Percentiles rank a stretch among this genome's conserved stretches.
phyloP scores from a whole-genome alignment of 2,329 filamentous ascomycete species.

The Epichloe uncinata region DNA sequence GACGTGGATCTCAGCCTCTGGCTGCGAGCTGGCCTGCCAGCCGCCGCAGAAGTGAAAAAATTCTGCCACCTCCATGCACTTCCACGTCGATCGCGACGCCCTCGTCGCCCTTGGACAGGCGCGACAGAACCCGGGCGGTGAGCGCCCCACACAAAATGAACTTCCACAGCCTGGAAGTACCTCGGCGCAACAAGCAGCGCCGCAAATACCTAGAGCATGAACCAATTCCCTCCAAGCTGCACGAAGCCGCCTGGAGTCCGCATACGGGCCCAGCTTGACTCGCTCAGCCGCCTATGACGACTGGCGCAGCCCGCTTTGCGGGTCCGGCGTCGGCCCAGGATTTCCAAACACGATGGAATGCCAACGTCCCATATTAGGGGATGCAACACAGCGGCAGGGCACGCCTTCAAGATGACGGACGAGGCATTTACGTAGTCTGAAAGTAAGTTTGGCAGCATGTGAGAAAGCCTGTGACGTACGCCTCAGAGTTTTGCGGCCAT shows the following conservation, averaged over 20 bases:
- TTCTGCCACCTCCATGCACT: constrained; percentile 7
- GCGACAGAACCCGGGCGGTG: not conserved
- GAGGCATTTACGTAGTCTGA: constrained; percentile 8
- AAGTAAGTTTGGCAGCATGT: constrained; percentile 6
- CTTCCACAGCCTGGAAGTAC: not conserved
- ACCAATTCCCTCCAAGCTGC: not conserved
- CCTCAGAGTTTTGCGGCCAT: not conserved
- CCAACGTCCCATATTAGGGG: constrained; percentile 1
- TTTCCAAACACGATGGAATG: constrained; percentile 3
- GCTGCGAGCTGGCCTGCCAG: constrained; percentile 1
- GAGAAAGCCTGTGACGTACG: constrained; percentile 1
- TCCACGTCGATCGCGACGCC: not conserved
- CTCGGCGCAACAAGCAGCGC: not conserved
- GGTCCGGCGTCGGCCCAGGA: constrained; percentile 4
- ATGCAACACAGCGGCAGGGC: constrained; percentile 5
- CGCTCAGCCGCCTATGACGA: constrained; percentile 1
- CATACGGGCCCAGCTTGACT: no score
- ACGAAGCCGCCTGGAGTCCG: not conserved
- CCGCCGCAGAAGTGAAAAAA: no score
- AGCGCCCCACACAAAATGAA: not conserved
- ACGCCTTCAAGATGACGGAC: constrained; percentile 8
- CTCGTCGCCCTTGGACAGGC: not conserved
- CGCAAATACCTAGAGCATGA: not conserved
- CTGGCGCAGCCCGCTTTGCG: constrained; percentile 1
- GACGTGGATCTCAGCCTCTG: not conserved